A percentile compares a stretch with the other conserved stretches of the same genome.
phyloP scores from a whole-genome alignment of 78 protist genomes.

The Dictyostelium citrinum region DNA sequence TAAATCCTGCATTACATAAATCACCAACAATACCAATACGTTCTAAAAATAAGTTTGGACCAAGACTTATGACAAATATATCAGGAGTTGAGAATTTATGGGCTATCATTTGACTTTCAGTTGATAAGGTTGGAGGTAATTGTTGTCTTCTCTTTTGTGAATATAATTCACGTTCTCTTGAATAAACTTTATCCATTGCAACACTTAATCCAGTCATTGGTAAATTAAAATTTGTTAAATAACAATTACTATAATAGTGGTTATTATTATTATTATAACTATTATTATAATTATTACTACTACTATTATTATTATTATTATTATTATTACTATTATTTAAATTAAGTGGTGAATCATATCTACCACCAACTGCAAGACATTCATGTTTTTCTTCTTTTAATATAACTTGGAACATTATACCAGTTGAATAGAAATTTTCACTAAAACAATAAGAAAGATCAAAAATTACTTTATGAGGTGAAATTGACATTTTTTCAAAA shows the following conservation, averaged over 20 bases:
- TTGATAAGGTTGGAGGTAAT: not conserved
- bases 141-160: not conserved
- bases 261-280: not conserved
- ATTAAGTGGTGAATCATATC: constrained; percentile 5
- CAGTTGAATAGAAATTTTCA: constrained; percentile 31
- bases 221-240: not conserved
- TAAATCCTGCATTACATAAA: constrained; percentile 33
- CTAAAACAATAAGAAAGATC: constrained; percentile 39
- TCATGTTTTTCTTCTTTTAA: constrained; percentile 21
- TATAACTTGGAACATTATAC: constrained; percentile 33
- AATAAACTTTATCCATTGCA: constrained; percentile 53
- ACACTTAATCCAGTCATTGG: constrained; percentile 44
- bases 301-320: not conserved
- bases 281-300: not conserved
- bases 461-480: constrained; percentile 8
- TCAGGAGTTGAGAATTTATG: constrained; percentile 24
- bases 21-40: constrained; percentile 27
- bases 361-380: constrained; percentile 61
- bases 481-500: constrained; percentile 19
- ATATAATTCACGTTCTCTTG: constrained; percentile 9
- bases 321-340: not conserved
- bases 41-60: constrained; percentile 37
- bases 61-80: constrained; percentile 37
- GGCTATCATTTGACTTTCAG: not conserved
- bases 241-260: not conserved